Percentiles rank a stretch among this genome's conserved stretches.
Evolutionary conservation across 2,329 filamentous ascomycete species (phyloP).

Genomic region (Hyphodiscus sp.): DNA sequence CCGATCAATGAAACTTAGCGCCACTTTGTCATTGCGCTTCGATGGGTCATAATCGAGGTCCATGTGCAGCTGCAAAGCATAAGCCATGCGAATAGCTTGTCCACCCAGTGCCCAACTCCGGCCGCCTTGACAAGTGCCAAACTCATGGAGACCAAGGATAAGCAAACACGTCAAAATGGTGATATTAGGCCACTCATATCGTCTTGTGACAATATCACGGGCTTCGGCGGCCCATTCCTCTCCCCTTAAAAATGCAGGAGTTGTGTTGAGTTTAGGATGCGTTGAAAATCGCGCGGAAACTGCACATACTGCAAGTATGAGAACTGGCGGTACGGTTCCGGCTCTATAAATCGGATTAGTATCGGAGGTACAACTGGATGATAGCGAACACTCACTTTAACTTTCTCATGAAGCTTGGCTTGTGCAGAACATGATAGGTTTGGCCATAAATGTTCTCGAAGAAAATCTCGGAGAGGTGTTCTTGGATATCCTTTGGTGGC

Average conservation of each 20-base stretch:
- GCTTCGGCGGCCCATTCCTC: slow-evolving; percentile 87
- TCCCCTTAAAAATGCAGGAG: slow-evolving; percentile 75
- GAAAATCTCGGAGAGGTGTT: slow-evolving; percentile 89
- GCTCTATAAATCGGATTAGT: slow-evolving; percentile 41
- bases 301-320: slow-evolving; percentile 90
- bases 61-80: slow-evolving; percentile 86
- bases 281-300: slow-evolving; percentile 92
- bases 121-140: slow-evolving; percentile 93
- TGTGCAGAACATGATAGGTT: slow-evolving; percentile 89
- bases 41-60: slow-evolving; percentile 79
- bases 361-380: background rate
- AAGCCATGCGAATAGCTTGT: slow-evolving; percentile 94
- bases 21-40: slow-evolving; percentile 52
- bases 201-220: slow-evolving; percentile 77
- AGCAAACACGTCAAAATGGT: slow-evolving; percentile 89
- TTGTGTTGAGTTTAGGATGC: slow-evolving; percentile 68
- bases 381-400: slow-evolving; percentile 48
- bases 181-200: slow-evolving; percentile 93
- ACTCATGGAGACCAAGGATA: slow-evolving; percentile 86
- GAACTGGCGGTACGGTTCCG: slow-evolving; percentile 77
- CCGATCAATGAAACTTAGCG: slow-evolving; percentile 82
- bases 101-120: slow-evolving; percentile 94
- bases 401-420: slow-evolving; percentile 93
- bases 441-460: slow-evolving; percentile 96
- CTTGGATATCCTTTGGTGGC: slow-evolving; percentile 80